Evolutionary conservation across 1,284 basidiomycete genomes (phyloP), one percentile per base, ranked within the genome.

Genomic region (Tausonia pullulans): DNA sequence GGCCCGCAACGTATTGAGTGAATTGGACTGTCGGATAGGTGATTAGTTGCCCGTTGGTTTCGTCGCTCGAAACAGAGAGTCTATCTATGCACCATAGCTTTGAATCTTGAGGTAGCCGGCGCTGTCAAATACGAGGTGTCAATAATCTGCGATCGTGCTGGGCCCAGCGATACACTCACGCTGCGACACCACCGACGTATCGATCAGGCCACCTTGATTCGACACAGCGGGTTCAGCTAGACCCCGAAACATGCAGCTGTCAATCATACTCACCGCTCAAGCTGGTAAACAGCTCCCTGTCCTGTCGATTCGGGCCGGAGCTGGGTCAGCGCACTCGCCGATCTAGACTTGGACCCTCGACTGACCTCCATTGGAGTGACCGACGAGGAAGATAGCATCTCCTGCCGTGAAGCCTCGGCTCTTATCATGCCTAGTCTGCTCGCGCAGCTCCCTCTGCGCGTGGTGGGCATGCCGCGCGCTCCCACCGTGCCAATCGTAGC

Each of bases 331-430:
- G 7, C 52, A 53, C 8, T 8, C 39, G 8, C 10, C 11, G 52
- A 16, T 8, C 8, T 8, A 54, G 52, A 54, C 27, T 3, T 54
- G 13, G 52, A 49, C n/a, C 10, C 9, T 49, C 10, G 2, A 40
- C n/a, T 46, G 60, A 3, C 91, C 92, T 8, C 92, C 92, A 72
- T 96, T 96, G 2, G 90, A 94, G 72, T 96, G 92, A 0, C 92
- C 92, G 56, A 93, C 77, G 6, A 93, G 64, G 9, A 70, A n/a
- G 0, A 67, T 69, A 13, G 65, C 67, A 1, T 27, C 2, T 10
- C 9, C 52, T 10, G 27, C 49, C 52, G 27, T 1, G 27, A 27
- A 16, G 27, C 13, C 39, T 39, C 46, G 27, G 27, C 27, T 27
- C 27, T 27, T 27, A 27, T 27, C 48, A 14, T n/a, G 39, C 48